Evolutionary conservation across 2,329 filamentous ascomycete genomes (phyloP), one percentile per base, ranked within the genome.

Genomic region (Neopestalotiopsis clavispora): DNA sequence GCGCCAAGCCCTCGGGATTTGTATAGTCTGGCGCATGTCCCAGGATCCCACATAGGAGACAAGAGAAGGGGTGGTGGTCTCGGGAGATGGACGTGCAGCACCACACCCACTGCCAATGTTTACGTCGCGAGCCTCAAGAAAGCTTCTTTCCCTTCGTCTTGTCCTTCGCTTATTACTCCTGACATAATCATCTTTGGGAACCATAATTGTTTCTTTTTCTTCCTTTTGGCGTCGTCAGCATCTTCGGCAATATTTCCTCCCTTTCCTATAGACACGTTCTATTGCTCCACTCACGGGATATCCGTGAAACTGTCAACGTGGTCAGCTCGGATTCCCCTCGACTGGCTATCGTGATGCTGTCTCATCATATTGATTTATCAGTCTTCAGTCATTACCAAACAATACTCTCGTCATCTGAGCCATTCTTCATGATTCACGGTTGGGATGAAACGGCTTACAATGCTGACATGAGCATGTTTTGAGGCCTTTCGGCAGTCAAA

Each of bases 21-120:
- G 14, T 49, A 20, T 52, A 38, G 45, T 52, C 45, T 52, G 45
- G 45, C 20, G 45, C 45, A 52, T 17, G n/a, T 23, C 45, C 45
- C 45, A 52, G 17, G 6, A n/a, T 17, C 17, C 45, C 4, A 52
- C 17, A 17, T n/a, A 52, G 45, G 45, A 17, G 45, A 52, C 17
- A 7, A 52, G 14, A 49, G 9, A 17, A n/a, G 20, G 45, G 45
- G 20, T 13, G 42, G 42, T 13, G 42, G 42, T 20, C 45, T 52
- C 45, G 45, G 45, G 45, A 52, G 45, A 52, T 52, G 45, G 45
- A 52, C 45, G 45, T 52, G 45, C 45, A 52, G 45, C 45, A 52
- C 17, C 9, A 17, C 45, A 52, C 45, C 17, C 45, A 52, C 17
- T 17, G 17, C 20, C 45, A 38, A 52, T 52, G 45, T 52, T 52